Evolutionary conservation across 1,139 yeast genomes (phyloP), one percentile per base, ranked within the genome.

Genomic region (Hemisphaericaspora xylanilytica): DNA sequence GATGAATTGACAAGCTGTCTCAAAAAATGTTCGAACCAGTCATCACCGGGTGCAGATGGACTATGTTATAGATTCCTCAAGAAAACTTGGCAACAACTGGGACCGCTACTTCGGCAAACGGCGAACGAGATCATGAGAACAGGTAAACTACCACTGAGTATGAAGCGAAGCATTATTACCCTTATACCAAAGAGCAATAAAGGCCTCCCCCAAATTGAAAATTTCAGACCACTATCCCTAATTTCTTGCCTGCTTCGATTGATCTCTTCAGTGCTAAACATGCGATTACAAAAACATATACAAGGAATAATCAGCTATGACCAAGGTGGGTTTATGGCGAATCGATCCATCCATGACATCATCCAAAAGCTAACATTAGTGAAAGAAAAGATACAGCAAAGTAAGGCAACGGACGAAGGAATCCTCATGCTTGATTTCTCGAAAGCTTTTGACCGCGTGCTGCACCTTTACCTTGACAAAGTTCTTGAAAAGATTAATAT

Each of bases 361-460:
- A 20, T 31, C 2, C 17, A 13, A 14, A 31, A 31, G 21, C 21
- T 31, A 14, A 31, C 15, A 21, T 11, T 10, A 9, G 26, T 31
- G 2, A 20, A 31, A 12, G 26, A 31, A 1, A 11, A 31, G 6
- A 31, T 31, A 12, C 7, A 20, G 7, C 13, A 21, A 3, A 13
- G 4, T 8, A 12, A 20, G 4, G 6, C 8, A 6, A 5, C 2
- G n/a, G 20, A 15, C 4, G 28, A 14, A 24, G 12, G 34, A 4
- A 22, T 32, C 10, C 9, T 32, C 8, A 22, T 22, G 21, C 17
- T 32, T 4, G 34, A 22, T 32, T 22, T 32, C 12, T 22, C 26
- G 9, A 30, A 30, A 20, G 33, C 26, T 10, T 30, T 30, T 9
- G 33, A 30, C n/a, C 18, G 33, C 3, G 33, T 30, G 3, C 26